Evolutionary conservation across 371 early-diverging fungal genomes (phyloP), one percentile per base, ranked within the genome.

Genomic region (Mucor plumbeus): DNA sequence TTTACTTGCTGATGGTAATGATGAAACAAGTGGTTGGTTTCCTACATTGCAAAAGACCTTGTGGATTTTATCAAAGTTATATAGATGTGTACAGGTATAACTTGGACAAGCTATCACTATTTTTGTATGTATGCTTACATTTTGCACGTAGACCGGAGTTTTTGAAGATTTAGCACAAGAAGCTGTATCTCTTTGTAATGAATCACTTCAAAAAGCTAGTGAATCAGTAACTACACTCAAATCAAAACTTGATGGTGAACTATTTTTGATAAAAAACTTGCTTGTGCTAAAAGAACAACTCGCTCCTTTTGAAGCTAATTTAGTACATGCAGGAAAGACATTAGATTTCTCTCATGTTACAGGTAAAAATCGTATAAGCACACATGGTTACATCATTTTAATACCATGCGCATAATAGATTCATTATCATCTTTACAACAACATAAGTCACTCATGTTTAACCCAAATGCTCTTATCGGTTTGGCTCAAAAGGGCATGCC

Each of bases 121-220:
- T 7, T 50, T 10, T 50, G 19, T 26, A 26, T 26, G n/a, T n/a
- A 26, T 26, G 38, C 38, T 38, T 1, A 38, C 4, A 38, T 11
- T 26, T 26, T 9, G 38, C 38, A n/a, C 10, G 31, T 69, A 91
- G 81, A 81, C 83, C 8, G 60, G 87, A 13, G 89, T 92, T 5
- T 94, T 94, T 72, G 92, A 93, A 61, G 95, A 93, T 73, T 69
- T 94, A 15, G 90, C 94, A 4, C 92, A 94, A 65, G 94, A 94
- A 61, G 93, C 89, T 7, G 88, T 94, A 11, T 86, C 88, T 19
- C 71, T 88, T 19, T 94, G 95, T 66, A 82, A 84, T 9, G 73
- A 82, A 36, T 87, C 90, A 1, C 72, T 94, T 13, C 68, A 81
- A 33, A 69, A 59, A 15, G 90, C 89, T 14, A 63, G 83, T 38